Base-by-base conservation (phyloP, 805 yeast genomes). In the Saturnispora silvae region DNA sequence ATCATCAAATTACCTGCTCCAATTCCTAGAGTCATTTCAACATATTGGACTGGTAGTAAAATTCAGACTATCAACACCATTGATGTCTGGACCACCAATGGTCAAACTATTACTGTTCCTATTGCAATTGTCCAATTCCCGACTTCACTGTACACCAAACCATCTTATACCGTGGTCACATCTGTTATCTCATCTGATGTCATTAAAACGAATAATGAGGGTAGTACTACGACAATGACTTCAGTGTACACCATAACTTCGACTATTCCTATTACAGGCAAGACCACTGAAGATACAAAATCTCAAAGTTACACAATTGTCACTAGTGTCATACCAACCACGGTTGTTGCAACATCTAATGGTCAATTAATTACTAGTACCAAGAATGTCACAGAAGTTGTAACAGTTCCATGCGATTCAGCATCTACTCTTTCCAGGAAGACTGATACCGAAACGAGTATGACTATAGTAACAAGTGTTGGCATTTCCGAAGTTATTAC, bases 1-100 rank as follows among this genome's bases (percentile, higher is more conserved):
- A 33, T 33, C 19, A 13, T 33, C 11, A 33, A 30, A 20, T 19
- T 33, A 18, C 35, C 35, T 23, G 11, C 18, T 15, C 30, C 35
- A 13, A 24, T 19, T 18, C 13, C 30, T 10, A 33, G 35, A 25
- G n/a, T 17, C 23, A 25, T 14, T 6, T 20, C 30, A 7, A 23
- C 9, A 11, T 33, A 25, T 25, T 33, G 30, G 30, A 25, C 30
- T 8, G 35, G 35, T 20, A 15, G 16, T 4, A n/a, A 3, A 25
- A 23, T 9, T 5, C 5, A n/a, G 4, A 33, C 35, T 6, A 27
- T 25, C 3, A 11, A 33, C 8, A 33, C 30, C 9, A n/a, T 25
- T 14, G 29, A 33, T 10, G 14, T n/a, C 4, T 14, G 24, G 6
- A 6, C 16, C 16, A 25, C 35, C 13, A 27, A 25, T 25, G 35